A percentile compares a stretch with the other conserved stretches of the same genome.
These are phyloP conservation scores for Linnemannia elongata DNA, from an alignment of 192 early-diverging fungal genomes.

Conservation along the genomic window DNA sequence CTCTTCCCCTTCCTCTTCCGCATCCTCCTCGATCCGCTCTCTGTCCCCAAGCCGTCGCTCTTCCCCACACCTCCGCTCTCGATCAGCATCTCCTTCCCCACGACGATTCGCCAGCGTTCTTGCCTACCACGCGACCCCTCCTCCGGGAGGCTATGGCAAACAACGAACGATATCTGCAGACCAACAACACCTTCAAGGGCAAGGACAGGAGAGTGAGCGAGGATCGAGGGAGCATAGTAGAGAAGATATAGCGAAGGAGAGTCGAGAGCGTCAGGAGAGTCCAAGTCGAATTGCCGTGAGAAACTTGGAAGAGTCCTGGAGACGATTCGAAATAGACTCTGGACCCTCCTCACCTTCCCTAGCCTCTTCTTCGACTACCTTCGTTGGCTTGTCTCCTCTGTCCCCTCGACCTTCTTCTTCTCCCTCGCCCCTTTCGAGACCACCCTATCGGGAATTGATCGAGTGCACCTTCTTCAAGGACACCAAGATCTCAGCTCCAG, in stretches of 20 bases:
- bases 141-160: slow-evolving; percentile 7
- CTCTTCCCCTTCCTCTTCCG: slow-evolving; percentile 20
- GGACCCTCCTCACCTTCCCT: background rate
- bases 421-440: slow-evolving; percentile 22
- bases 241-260: background rate
- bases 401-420: slow-evolving; percentile 2
- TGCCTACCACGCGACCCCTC: slow-evolving; percentile 35
- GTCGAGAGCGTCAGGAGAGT: slow-evolving; percentile 24
- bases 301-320: slow-evolving; percentile 46
- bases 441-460: slow-evolving; percentile 36
- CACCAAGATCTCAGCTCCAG: background rate
- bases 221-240: background rate
- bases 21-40: slow-evolving; percentile 36
- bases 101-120: slow-evolving; percentile 49
- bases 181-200: background rate
- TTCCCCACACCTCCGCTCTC: slow-evolving; percentile 29
- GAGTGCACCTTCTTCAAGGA: slow-evolving; percentile 34
- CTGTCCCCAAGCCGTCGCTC: slow-evolving; percentile 40
- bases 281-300: slow-evolving; percentile 32
- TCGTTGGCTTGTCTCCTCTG: background rate
- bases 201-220: background rate
- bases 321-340: slow-evolving; percentile 34
- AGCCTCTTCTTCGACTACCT: background rate
- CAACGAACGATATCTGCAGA: background rate
- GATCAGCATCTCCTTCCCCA: slow-evolving; percentile 45